Evolutionary conservation across 2,329 filamentous ascomycete genomes (phyloP).

Genomic region (Claviceps purpurea): DNA sequence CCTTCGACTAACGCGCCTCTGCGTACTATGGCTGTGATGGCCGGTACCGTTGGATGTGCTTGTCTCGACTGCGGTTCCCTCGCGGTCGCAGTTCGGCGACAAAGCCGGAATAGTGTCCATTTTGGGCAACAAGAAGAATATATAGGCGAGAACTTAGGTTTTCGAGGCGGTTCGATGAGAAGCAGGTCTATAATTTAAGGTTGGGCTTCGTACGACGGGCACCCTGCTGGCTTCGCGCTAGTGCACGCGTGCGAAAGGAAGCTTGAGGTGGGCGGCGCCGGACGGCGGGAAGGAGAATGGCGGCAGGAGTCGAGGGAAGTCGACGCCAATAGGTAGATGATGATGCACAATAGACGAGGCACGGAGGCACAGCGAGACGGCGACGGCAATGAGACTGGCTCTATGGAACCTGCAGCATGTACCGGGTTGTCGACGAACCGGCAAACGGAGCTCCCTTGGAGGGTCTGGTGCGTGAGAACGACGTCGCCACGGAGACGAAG

Average conservation of each 20-base stretch:
- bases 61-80: background rate
- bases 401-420: background rate
- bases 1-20: conserved; percentile 27
- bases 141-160: background rate
- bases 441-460: background rate
- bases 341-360: background rate
- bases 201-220: background rate
- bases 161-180: background rate
- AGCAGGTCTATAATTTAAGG: background rate
- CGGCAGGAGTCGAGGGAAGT: background rate
- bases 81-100: conserved; percentile 2
- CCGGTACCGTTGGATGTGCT: conserved; percentile 12
- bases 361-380: background rate
- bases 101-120: background rate
- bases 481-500: background rate
- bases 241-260: background rate
- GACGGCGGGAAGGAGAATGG: too few species aligned
- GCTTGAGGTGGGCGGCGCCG: background rate
- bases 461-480: background rate
- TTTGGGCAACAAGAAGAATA: background rate
- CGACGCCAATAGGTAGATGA: background rate
- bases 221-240: background rate
- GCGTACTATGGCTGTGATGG: conserved; percentile 24
- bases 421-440: background rate
- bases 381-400: background rate